Evolutionary conservation across 2,329 filamentous ascomycete genomes (phyloP).

Genomic region (Chaetothyriales sp.): DNA sequence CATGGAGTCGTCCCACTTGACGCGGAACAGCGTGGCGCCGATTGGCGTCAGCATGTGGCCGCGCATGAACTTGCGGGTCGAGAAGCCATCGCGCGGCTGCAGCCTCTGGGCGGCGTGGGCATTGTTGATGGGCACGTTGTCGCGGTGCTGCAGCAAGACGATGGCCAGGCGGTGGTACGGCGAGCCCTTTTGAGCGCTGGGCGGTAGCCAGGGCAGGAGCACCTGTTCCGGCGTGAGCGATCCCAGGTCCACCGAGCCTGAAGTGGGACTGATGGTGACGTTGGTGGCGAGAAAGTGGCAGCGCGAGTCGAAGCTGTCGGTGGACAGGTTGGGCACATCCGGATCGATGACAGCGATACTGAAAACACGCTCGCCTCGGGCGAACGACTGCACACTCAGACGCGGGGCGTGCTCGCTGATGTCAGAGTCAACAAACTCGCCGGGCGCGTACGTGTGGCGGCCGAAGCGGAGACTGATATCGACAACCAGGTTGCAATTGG

Average conservation of each 20-base stretch:
- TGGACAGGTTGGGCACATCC: conserved; percentile 69
- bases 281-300: conserved; percentile 80
- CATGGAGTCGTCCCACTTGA: conserved; percentile 77
- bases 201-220: conserved; percentile 67
- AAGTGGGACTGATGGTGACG: conserved; percentile 48
- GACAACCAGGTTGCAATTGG: conserved; percentile 60
- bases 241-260: conserved; percentile 51
- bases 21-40: conserved; percentile 77
- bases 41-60: conserved; percentile 58
- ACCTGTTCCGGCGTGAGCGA: conserved; percentile 52
- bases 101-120: conserved; percentile 40
- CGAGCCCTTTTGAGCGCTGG: conserved; percentile 76
- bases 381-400: conserved; percentile 73
- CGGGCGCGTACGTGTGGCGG: conserved; percentile 55
- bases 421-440: conserved; percentile 61
- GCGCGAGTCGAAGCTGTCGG: conserved; percentile 62
- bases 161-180: conserved; percentile 82
- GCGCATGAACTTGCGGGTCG: conserved; percentile 58
- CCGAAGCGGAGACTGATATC: conserved; percentile 76
- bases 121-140: conserved; percentile 46
- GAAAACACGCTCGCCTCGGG: conserved; percentile 65
- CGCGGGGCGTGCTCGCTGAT: conserved; percentile 61
- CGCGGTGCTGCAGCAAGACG: conserved; percentile 67
- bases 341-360: conserved; percentile 77
- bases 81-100: conserved; percentile 52